A percentile compares a stretch with the other conserved stretches of the same genome.
These are phyloP conservation scores for Omphalotus olearius DNA, from an alignment of 1,284 basidiomycete species.

Conservation along the genomic window DNA sequence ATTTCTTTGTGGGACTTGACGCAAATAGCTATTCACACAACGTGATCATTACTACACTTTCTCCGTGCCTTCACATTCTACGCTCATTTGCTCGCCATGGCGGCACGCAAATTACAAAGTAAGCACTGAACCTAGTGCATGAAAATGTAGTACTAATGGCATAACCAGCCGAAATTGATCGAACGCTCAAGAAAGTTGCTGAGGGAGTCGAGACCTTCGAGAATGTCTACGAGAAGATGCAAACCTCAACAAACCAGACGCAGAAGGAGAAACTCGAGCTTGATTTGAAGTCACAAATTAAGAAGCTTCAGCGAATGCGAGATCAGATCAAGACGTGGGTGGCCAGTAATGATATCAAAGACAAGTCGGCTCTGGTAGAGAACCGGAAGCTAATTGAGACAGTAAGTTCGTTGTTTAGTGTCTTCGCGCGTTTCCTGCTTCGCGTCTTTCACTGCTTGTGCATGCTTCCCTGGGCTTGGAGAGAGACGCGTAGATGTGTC, in stretches of 20 bases:
- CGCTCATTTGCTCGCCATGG: constrained; percentile 48
- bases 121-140: constrained; percentile 21
- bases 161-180: constrained; percentile 86
- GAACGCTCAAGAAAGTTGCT: constrained; percentile 90
- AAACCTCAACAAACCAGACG: constrained; percentile 86
- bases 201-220: constrained; percentile 96
- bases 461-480: too few relatives aligned
- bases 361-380: constrained; percentile 92
- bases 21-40: not conserved
- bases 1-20: not conserved
- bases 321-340: constrained; percentile 99
- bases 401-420: constrained; percentile 49
- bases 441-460: not conserved
- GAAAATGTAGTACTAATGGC: constrained; percentile 1
- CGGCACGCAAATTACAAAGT: constrained; percentile 82
- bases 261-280: constrained; percentile 97
- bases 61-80: not conserved
- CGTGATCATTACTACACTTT: not conserved
- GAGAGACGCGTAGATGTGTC: not conserved
- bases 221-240: constrained; percentile 95
- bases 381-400: constrained; percentile 97
- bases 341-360: constrained; percentile 98
- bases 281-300: constrained; percentile 96
- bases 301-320: constrained; percentile 95
- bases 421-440: constrained; percentile 11